Evolutionary conservation across 2,329 filamentous ascomycete species (phyloP).

Genomic region (Cladosporium sp.): DNA sequence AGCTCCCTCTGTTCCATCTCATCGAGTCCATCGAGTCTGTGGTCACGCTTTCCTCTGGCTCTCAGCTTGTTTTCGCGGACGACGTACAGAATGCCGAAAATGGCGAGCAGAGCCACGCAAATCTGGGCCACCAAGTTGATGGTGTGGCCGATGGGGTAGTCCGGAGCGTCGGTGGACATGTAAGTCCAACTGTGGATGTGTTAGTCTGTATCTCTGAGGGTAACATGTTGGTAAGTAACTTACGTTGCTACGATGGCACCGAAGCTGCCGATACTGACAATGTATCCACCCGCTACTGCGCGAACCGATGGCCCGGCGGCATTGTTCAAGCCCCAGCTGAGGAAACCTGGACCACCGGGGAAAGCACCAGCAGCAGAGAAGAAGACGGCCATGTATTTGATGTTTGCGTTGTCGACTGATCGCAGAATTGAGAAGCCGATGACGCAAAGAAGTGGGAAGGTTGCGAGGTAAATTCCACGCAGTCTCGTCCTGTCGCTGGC

Average conservation of each 20-base stretch:
- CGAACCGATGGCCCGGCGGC: constrained; percentile 52
- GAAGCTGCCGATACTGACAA: constrained; percentile 51
- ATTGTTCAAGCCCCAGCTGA: constrained; percentile 58
- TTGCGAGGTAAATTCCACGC: constrained; percentile 20
- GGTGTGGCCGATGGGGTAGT: constrained; percentile 48
- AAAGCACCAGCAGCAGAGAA: constrained; percentile 45
- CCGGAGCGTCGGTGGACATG: constrained; percentile 41
- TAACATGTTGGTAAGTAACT: constrained; percentile 7
- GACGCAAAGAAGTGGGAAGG: constrained; percentile 22
- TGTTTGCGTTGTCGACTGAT: constrained; percentile 20
- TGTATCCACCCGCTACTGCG: constrained; percentile 52
- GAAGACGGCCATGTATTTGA: constrained; percentile 35
- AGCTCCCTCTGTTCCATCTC: constrained; percentile 45
- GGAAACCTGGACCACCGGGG: constrained; percentile 54
- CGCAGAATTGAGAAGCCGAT: constrained; percentile 34
- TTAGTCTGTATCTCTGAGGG: background rate
- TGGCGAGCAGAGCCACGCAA: constrained; percentile 40
- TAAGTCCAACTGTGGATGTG: constrained; percentile 25
- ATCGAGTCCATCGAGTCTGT: constrained; percentile 46
- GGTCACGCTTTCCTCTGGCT: constrained; percentile 44
- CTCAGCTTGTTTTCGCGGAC: constrained; percentile 50
- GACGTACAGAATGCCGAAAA: constrained; percentile 50
- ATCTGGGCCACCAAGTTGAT: constrained; percentile 54
- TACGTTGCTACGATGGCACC: constrained; percentile 55
- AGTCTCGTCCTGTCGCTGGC: constrained; percentile 21